phyloP scores from a whole-genome alignment of 2,329 filamentous ascomycete species.

The Fusarium sp. region DNA sequence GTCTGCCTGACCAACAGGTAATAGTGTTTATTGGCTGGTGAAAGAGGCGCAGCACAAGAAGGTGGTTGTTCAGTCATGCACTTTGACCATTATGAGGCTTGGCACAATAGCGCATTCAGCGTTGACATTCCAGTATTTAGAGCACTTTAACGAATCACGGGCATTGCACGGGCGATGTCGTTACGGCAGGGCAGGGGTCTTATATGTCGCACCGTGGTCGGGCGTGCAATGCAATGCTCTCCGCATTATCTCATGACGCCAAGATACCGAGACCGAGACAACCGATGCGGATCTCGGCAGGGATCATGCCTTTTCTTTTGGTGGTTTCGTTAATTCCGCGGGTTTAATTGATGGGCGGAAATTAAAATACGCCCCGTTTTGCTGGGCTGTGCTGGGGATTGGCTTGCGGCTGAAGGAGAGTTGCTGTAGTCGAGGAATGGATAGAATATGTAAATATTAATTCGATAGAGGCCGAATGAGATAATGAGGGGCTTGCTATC shows the following conservation, averaged over 20 bases:
- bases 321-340: conserved; percentile 7
- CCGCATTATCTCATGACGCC: conserved; percentile 14
- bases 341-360: background rate
- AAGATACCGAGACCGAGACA: conserved; percentile 18
- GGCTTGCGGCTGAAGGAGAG: conserved; percentile 4
- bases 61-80: conserved; percentile 15
- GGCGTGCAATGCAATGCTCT: conserved; percentile 22
- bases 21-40: conserved; percentile 7
- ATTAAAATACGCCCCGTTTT: conserved; percentile 6
- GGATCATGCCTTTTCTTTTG: conserved; percentile 6
- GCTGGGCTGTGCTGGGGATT: conserved; percentile 21
- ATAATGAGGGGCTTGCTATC: too few relatives aligned
- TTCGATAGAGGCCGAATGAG: too few relatives aligned
- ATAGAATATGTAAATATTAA: background rate
- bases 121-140: conserved; percentile 10
- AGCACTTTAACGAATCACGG: conserved; percentile 5
- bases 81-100: conserved; percentile 18
- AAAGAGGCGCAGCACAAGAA: conserved; percentile 29
- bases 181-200: background rate
- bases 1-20: background rate
- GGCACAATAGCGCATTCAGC: conserved; percentile 8
- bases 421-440: background rate
- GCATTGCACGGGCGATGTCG: background rate
- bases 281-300: conserved; percentile 37
- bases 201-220: conserved; percentile 9